Conservation (phyloP, 768 basidiomycete species). For the Kwoniella pini region DNA sequence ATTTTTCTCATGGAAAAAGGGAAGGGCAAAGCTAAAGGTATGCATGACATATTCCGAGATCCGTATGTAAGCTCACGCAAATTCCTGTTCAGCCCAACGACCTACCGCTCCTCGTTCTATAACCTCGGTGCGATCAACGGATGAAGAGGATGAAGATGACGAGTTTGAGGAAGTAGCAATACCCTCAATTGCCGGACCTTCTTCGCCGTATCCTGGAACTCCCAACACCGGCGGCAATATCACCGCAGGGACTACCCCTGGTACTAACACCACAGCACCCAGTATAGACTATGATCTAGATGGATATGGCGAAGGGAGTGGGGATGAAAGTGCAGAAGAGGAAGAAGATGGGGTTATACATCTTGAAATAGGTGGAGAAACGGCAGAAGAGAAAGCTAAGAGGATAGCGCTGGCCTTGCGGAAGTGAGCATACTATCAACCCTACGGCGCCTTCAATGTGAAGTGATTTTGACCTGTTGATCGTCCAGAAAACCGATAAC, state of each 20-base stretch:
- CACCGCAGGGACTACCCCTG: constrained; percentile 23
- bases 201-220: constrained; percentile 38
- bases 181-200: constrained; percentile 34
- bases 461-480: no score
- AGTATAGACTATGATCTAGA: constrained; percentile 37
- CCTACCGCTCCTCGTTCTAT: constrained; percentile 5
- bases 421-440: constrained; percentile 41
- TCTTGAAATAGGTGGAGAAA: constrained; percentile 47
- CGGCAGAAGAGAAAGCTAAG: constrained; percentile 45
- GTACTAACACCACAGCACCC: constrained; percentile 27
- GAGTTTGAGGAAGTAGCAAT: constrained; percentile 50
- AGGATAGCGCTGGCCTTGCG: constrained; percentile 38
- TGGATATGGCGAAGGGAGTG: constrained; percentile 23
- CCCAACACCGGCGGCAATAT: constrained; percentile 25
- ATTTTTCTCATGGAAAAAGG: constrained; percentile 14
- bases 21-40: constrained; percentile 16
- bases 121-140: background rate
- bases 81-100: background rate
- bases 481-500: constrained; percentile 50
- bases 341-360: constrained; percentile 36
- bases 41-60: background rate
- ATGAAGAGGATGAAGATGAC: constrained; percentile 36
- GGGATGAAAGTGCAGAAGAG: constrained; percentile 26
- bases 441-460: no score
- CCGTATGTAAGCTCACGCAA: background rate